Evolutionary conservation across 2,329 filamentous ascomycete genomes (phyloP), one percentile per base, ranked within the genome.

Genomic region (Colletotrichum lentis): DNA sequence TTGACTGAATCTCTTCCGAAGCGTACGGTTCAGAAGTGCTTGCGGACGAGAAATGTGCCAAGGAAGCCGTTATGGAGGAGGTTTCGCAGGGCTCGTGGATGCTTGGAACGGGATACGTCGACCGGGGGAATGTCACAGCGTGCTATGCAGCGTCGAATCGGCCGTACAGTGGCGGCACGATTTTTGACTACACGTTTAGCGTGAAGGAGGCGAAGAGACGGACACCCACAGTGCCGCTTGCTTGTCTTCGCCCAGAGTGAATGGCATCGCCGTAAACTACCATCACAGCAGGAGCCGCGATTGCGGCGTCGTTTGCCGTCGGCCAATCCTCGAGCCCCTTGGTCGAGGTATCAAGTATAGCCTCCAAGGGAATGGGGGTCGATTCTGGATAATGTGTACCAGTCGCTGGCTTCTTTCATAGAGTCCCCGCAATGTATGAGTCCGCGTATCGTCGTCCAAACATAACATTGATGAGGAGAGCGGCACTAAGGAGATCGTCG

Each of bases 141-240:
- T 39, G 52, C 57, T 60, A 60, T 8, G 46, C 31, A 4, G 46
- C 57, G 14, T 50, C 57, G 7, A 52, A 60, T 14, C 44, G 57
- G 7, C 52, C 57, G 5, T 41, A 46, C 3, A 58, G 47, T 7
- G 20, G 37, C 27, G 43, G 55, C 18, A 58, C 55, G 16, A n/a
- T 58, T 14, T 47, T 47, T 7, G 27, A 27, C 20, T 58, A 37
- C 27, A 35, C 16, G 12, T 46, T 44, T 3, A 18, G 24, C 11
- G 43, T 47, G 41, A 43, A 35, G 2, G 55, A 58, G 43, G 10
- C 11, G 3, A 46, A 35, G 27, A 58, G 55, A n/a, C 24, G 37
- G 43, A 37, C 20, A 8, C 55, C 55, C 20, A 46, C 6, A 43
- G 3, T 58, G n/a, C 47, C 43, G 11, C 55, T 44, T 22, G 55